Conservation (phyloP, 2,329 filamentous ascomycete species). For the Elsinoe australis region DNA sequence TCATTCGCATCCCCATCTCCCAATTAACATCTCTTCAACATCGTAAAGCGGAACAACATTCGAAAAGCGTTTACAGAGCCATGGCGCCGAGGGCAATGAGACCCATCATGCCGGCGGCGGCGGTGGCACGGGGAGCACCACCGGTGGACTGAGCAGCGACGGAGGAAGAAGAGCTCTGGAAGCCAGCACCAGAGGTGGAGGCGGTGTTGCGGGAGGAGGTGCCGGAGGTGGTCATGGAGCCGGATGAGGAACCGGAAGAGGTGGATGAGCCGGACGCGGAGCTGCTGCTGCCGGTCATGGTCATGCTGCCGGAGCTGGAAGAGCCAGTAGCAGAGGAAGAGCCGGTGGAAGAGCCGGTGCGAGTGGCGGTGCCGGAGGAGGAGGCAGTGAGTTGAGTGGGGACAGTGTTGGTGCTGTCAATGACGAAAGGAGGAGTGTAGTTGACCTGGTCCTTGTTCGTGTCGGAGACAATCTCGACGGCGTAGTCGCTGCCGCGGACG, state of each 20-base stretch:
- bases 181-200: slow-evolving; percentile 49
- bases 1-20: too few relatives aligned
- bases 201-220: slow-evolving; percentile 68
- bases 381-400: slow-evolving; percentile 21
- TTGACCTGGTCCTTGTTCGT: slow-evolving; percentile 38
- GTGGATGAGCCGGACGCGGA: slow-evolving; percentile 11
- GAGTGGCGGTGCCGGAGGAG: slow-evolving; percentile 7
- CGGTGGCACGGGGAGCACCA: slow-evolving; percentile 18
- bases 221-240: slow-evolving; percentile 48
- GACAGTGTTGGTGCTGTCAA: slow-evolving; percentile 40
- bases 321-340: slow-evolving; percentile 1
- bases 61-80: slow-evolving; percentile 20
- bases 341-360: slow-evolving; percentile 6
- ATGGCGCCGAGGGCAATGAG: slow-evolving; percentile 20
- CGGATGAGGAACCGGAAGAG: slow-evolving; percentile 68
- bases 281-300: slow-evolving; percentile 3
- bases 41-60: too few relatives aligned
- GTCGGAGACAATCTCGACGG: slow-evolving; percentile 47
- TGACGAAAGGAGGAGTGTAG: slow-evolving; percentile 47
- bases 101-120: slow-evolving; percentile 19
- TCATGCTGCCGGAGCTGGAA: slow-evolving; percentile 1
- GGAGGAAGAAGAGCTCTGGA: slow-evolving; percentile 8
- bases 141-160: slow-evolving; percentile 5
- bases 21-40: slow-evolving; percentile 6
- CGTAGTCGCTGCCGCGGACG: slow-evolving; percentile 42